Evolutionary conservation across 2,329 filamentous ascomycete genomes (phyloP).

Genomic region (Botryotinia globosa): DNA sequence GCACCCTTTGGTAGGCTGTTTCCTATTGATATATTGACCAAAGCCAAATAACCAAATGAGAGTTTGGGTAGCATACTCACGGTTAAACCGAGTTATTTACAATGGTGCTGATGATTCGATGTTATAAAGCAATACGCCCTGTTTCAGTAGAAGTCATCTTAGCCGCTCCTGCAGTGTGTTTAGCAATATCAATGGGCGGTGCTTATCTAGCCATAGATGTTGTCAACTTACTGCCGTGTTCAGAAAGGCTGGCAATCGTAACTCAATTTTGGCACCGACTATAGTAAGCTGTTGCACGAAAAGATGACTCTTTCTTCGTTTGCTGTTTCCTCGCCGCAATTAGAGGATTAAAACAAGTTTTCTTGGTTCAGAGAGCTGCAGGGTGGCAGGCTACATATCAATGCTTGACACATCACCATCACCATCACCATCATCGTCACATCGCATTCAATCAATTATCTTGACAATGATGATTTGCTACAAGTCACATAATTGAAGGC

Average conservation of each 20-base stretch:
- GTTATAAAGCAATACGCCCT: not conserved
- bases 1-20: not conserved
- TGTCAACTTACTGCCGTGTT: not conserved
- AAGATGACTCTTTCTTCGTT: constrained; percentile 6
- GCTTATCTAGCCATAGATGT: not conserved
- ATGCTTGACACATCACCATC: not conserved
- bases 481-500: not conserved
- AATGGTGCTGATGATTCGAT: not conserved
- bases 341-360: not conserved
- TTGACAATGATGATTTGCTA: not conserved
- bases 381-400: not conserved
- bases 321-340: not conserved
- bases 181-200: not conserved
- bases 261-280: not conserved
- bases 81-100: not conserved
- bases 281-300: not conserved
- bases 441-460: not conserved
- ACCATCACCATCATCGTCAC: not conserved
- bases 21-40: not conserved
- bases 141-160: not conserved
- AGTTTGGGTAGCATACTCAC: not conserved
- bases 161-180: not conserved
- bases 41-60: not conserved
- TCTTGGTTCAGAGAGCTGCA: not conserved
- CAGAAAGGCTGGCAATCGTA: not conserved